Evolutionary conservation across 305 asterid species (phyloP).

Genomic region (Striga hermonthica): DNA sequence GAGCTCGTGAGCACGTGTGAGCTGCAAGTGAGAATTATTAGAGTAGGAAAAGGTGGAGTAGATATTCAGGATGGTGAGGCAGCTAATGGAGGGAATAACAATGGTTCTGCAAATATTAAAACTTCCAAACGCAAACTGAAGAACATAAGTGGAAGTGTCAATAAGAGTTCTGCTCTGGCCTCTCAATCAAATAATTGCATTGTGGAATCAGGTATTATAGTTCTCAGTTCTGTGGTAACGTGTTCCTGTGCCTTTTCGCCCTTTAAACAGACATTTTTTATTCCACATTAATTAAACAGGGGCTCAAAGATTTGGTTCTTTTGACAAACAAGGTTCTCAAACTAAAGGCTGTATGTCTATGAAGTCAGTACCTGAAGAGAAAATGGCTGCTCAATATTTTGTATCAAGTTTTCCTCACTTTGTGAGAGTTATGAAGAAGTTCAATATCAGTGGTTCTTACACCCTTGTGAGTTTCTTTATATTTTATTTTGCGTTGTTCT

Average conservation of each 20-base stretch:
- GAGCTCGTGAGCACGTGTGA: constrained; percentile 75
- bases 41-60: constrained; percentile 61
- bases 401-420: constrained; percentile 77
- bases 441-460: constrained; percentile 83
- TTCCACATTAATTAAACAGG: constrained; percentile 44
- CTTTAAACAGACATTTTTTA: not conserved
- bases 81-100: constrained; percentile 38
- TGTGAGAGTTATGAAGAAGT: constrained; percentile 85
- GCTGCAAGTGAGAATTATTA: constrained; percentile 64
- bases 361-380: constrained; percentile 93
- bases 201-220: constrained; percentile 52
- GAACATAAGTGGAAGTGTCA: constrained; percentile 41
- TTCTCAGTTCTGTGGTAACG: not conserved
- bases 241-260: not conserved
- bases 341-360: constrained; percentile 76
- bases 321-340: constrained; percentile 53
- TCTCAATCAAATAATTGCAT: constrained; percentile 35
- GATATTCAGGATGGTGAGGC: constrained; percentile 45
- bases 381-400: constrained; percentile 76
- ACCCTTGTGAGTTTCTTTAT: constrained; percentile 66
- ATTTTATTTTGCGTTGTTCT: not conserved
- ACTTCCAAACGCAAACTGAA: constrained; percentile 43
- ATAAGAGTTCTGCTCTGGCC: constrained; percentile 37
- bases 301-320: constrained; percentile 41
- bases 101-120: constrained; percentile 42